A percentile compares a stretch with the other conserved stretches of the same genome.
Conservation (phyloP, 2,329 filamentous ascomycete genomes). For the Ophiostoma sp. region DNA sequence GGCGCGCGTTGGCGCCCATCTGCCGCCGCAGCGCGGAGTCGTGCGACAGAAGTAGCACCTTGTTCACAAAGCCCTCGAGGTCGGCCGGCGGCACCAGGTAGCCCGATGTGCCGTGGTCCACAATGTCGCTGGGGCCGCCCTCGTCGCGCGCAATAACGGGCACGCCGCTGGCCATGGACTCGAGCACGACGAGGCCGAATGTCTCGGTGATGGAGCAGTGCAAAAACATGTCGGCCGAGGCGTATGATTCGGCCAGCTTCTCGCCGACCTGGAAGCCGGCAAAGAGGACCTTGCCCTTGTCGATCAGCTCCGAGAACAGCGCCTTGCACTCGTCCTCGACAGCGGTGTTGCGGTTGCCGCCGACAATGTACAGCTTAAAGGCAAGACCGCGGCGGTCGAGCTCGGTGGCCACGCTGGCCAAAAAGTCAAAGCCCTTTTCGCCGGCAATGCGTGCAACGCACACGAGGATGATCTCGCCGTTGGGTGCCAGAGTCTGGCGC, state of each 20-base stretch:
- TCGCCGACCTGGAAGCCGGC: conserved; percentile 59
- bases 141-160: conserved; percentile 65
- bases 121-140: conserved; percentile 63
- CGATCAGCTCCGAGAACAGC: conserved; percentile 49
- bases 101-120: conserved; percentile 54
- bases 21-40: conserved; percentile 41
- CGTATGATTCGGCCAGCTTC: conserved; percentile 60
- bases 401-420: conserved; percentile 50
- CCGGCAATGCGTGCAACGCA: conserved; percentile 63
- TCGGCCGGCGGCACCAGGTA: conserved; percentile 58
- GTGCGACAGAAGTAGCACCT: conserved; percentile 46
- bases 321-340: conserved; percentile 58
- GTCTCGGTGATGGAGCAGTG: conserved; percentile 69
- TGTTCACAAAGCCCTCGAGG: conserved; percentile 52
- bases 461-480: conserved; percentile 59
- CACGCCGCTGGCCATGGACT: conserved; percentile 65
- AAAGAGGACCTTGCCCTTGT: conserved; percentile 55
- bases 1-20: conserved; percentile 47
- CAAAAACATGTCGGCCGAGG: conserved; percentile 63
- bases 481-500: conserved; percentile 51
- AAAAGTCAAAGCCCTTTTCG: conserved; percentile 66
- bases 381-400: conserved; percentile 51
- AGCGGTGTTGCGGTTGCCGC: conserved; percentile 59
- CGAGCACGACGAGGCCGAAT: conserved; percentile 64
- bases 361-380: conserved; percentile 63